A percentile compares a stretch with the other conserved stretches of the same genome.
Evolutionary conservation across 306 rosid species (phyloP).

Genomic region (Senna tora): DNA sequence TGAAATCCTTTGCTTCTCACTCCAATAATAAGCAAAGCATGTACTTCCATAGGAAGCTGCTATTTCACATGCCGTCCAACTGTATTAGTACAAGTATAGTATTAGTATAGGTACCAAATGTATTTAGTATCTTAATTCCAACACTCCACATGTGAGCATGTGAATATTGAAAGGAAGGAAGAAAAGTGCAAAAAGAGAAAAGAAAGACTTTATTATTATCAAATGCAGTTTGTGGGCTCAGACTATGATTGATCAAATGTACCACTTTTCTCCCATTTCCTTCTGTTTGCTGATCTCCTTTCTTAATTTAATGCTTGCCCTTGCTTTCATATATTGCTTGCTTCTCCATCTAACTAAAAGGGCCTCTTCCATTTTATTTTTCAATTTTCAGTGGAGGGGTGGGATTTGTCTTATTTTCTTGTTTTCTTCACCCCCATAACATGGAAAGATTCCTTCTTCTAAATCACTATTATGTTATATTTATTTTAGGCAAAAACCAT

Average conservation of each 20-base stretch:
- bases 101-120: slow-evolving; percentile 19
- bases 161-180: slow-evolving; percentile 54
- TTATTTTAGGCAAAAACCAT: slow-evolving; percentile 34
- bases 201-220: slow-evolving; percentile 7
- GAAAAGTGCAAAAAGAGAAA: slow-evolving; percentile 11
- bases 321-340: slow-evolving; percentile 12
- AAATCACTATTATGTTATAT: slow-evolving; percentile 44
- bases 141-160: slow-evolving; percentile 71
- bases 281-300: slow-evolving; percentile 35
- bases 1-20: slow-evolving; percentile 39
- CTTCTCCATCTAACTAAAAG: slow-evolving; percentile 6
- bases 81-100: slow-evolving; percentile 27
- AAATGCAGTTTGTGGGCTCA: slow-evolving; percentile 68
- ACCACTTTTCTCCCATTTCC: slow-evolving; percentile 58
- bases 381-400: background rate
- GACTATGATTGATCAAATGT: slow-evolving; percentile 53
- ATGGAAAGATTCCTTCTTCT: slow-evolving; percentile 67
- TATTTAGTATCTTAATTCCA: slow-evolving; percentile 37
- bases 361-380: background rate
- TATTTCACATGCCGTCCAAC: slow-evolving; percentile 69
- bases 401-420: slow-evolving; percentile 54
- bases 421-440: slow-evolving; percentile 50
- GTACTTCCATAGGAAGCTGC: slow-evolving; percentile 70
- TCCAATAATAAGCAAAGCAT: slow-evolving; percentile 50
- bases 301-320: background rate